Percentiles rank a stretch among this genome's conserved stretches.
Conservation (phyloP, 768 basidiomycete species). For the Pleurotus citrinopileatus region DNA sequence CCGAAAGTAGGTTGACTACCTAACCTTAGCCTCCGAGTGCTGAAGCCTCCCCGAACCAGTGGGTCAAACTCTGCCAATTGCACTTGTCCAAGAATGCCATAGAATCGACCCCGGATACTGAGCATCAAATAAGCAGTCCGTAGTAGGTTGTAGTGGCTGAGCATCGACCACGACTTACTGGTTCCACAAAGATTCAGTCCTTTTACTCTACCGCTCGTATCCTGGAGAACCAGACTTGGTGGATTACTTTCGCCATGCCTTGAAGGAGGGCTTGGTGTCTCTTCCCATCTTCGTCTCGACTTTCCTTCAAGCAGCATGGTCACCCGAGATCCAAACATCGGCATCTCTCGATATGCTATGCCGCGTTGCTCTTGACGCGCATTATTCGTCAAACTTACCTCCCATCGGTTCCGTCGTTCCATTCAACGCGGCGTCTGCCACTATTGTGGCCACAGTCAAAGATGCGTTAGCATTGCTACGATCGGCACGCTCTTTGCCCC, state of each 20-base stretch:
- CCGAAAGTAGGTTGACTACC: conserved; percentile 45
- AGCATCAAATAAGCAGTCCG: conserved; percentile 9
- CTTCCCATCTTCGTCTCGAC: conserved; percentile 59
- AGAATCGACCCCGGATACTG: background rate
- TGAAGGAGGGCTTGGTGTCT: conserved; percentile 55
- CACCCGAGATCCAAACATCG: conserved; percentile 58
- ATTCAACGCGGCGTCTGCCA: conserved; percentile 43
- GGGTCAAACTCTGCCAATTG: conserved; percentile 63
- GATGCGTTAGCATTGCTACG: conserved; percentile 60
- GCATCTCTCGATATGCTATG: conserved; percentile 73
- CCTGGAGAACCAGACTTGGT: conserved; percentile 70
- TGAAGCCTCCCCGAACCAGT: conserved; percentile 36
- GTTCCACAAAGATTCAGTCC: conserved; percentile 54
- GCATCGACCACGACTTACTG: conserved; percentile 25
- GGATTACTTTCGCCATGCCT: conserved; percentile 59
- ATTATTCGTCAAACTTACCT: conserved; percentile 55
- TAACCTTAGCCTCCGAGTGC: background rate
- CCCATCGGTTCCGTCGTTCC: conserved; percentile 56
- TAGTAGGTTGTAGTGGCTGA: conserved; percentile 5
- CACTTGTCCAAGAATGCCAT: conserved; percentile 49
- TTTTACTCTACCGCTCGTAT: conserved; percentile 63
- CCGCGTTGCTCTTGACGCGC: conserved; percentile 58
- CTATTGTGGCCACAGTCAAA: conserved; percentile 51
- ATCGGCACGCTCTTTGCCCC: conserved; percentile 51
- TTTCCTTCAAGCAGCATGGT: conserved; percentile 65